Percentiles rank a stretch among this genome's conserved stretches.
Conservation (phyloP, 306 rosid species). For the Gillenia trifoliata region DNA sequence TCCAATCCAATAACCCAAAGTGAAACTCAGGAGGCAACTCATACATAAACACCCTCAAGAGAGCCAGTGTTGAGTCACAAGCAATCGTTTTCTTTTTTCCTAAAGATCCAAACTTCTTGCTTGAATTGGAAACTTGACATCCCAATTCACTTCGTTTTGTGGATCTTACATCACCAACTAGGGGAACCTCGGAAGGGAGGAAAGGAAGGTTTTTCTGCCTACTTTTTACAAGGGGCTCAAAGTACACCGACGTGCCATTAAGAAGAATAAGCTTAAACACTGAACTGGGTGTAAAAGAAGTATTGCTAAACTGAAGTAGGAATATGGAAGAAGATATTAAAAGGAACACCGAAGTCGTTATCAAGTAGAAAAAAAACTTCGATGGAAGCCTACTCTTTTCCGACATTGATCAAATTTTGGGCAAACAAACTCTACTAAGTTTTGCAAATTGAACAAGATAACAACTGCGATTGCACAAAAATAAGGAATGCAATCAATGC, state of each 20-base stretch:
- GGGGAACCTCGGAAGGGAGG: slow-evolving; percentile 24
- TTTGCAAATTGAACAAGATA: slow-evolving; percentile 17
- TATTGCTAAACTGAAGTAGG: slow-evolving; percentile 62
- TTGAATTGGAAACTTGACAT: slow-evolving; percentile 30
- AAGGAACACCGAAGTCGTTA: slow-evolving; percentile 62
- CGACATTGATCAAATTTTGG: slow-evolving; percentile 46
- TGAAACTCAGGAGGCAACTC: slow-evolving; percentile 88
- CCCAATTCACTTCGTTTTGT: slow-evolving; percentile 23
- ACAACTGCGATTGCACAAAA: neutral
- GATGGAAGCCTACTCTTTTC: slow-evolving; percentile 66
- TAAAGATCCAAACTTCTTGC: slow-evolving; percentile 22
- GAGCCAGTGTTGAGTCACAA: slow-evolving; percentile 39
- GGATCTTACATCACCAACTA: slow-evolving; percentile 12
- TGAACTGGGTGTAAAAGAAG: slow-evolving; percentile 64
- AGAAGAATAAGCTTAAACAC: slow-evolving; percentile 67
- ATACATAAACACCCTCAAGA: slow-evolving; percentile 81
- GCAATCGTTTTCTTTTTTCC: slow-evolving; percentile 23
- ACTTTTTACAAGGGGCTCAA: slow-evolving; percentile 41
- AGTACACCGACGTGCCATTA: slow-evolving; percentile 54
- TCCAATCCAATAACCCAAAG: slow-evolving; percentile 87
- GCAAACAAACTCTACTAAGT: slow-evolving; percentile 8
- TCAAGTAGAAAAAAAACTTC: slow-evolving; percentile 55
- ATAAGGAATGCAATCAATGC: neutral
- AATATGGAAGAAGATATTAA: slow-evolving; percentile 64
- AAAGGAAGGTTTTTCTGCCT: slow-evolving; percentile 32